Base-by-base conservation (phyloP, 2,329 filamentous ascomycete species). In the Scedosporium apiospermum region DNA sequence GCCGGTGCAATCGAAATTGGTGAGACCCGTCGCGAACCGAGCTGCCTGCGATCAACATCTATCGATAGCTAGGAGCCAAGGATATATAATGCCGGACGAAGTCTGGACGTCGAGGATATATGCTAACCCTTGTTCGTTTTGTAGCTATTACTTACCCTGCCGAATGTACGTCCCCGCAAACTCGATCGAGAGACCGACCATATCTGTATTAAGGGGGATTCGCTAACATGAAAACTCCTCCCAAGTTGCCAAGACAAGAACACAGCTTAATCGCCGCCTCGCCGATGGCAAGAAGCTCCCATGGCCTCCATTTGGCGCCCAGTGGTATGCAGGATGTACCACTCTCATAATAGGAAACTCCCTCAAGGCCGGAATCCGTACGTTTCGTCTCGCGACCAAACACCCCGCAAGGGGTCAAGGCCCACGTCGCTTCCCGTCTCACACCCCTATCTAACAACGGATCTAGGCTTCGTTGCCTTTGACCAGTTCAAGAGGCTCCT, bases 271-370 rank as follows among this genome's bases (percentile, higher is more conserved):
- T 75, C 86, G 88, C 68, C 86, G 88, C 69, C 81, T 98, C 70
- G 81, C 89, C 58, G 87, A 89, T 62, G 88, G 88, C 57, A 81
- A 96, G 80, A 97, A 96, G 79, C 83, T 97, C 34, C 92, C 93
- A 61, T 97, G 91, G 90, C 95, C 95, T 53, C 90, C 91, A 10
- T 98, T 98, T 71, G 95, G 95, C 58, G 81, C 78, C 69, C 91
- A 96, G 75, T 99, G 95, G 95, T 99, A 99, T 75, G 93, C 95
- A 12, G 95, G 95, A 44, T 99, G 95, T 78, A 98, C 95, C 57
- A 98, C 95, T 30, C 78, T 97, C 72, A 96, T 99, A 64, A 91
- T 98, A 68, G 95, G 95, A 65, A 99, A 99, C 77, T 96, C 92
- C 61, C 82, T 95, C 73, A 99, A 99, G 79, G 95, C 95, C 44